Evolutionary conservation across 257 asterid genomes (phyloP).

Genomic region (Nicotiana noctiflora): DNA sequence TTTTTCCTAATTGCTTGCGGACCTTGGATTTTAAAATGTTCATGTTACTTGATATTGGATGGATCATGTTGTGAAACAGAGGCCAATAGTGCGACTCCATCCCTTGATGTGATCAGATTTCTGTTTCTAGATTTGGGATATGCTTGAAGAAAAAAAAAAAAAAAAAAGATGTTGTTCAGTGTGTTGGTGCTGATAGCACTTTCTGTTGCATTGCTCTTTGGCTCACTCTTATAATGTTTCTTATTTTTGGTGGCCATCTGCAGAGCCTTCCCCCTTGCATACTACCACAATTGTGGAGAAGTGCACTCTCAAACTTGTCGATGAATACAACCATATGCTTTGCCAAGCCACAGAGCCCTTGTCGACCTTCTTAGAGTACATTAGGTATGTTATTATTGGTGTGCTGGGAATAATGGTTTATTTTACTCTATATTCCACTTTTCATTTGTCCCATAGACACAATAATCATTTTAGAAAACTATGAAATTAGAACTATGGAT

Average conservation of each 20-base stretch:
- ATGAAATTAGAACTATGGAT: neutral
- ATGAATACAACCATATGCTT: conserved; percentile 79
- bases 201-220: neutral
- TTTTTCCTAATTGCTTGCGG: neutral
- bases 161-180: neutral
- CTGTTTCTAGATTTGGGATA: neutral
- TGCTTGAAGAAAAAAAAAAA: neutral
- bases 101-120: too few relatives aligned
- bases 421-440: neutral
- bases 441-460: neutral
- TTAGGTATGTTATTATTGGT: conserved; percentile 31
- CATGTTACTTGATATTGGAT: neutral
- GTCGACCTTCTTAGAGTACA: conserved; percentile 73
- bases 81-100: too few relatives aligned
- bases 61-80: neutral
- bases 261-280: conserved; percentile 90
- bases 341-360: conserved; percentile 87
- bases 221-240: neutral
- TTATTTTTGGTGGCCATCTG: neutral
- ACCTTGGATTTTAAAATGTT: neutral
- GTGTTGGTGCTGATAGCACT: neutral
- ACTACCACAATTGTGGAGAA: conserved; percentile 92
- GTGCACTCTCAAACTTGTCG: conserved; percentile 82
- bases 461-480: too few relatives aligned
- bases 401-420: neutral